A percentile compares a stretch with the other conserved stretches of the same genome.
Conservation (phyloP, 2,329 filamentous ascomycete species). For the Nothomitra cinnamomea region DNA sequence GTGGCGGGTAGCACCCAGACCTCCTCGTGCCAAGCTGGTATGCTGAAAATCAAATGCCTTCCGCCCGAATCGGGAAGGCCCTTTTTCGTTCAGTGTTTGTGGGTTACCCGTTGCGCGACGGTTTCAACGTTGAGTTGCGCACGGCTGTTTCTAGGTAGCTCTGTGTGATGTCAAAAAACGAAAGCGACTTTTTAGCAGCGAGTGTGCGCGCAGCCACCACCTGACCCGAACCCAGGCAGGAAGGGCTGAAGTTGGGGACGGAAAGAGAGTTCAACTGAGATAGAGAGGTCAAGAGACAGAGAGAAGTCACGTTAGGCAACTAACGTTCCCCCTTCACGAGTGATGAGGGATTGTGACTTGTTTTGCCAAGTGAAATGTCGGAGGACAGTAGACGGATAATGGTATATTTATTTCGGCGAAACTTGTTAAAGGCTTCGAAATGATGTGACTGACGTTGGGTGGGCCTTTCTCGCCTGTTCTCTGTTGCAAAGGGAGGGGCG, state of each 20-base stretch:
- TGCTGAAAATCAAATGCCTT: too few relatives aligned
- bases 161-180: slow-evolving; percentile 1
- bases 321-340: too few relatives aligned
- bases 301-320: too few relatives aligned
- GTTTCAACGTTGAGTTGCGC: neutral
- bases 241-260: neutral
- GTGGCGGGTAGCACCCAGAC: too few relatives aligned
- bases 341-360: too few relatives aligned
- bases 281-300: too few relatives aligned
- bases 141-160: neutral
- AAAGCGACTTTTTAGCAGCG: neutral
- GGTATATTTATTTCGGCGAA: too few relatives aligned
- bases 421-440: neutral
- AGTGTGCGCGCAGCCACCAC: neutral
- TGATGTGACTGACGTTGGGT: slow-evolving; percentile 1
- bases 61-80: too few relatives aligned
- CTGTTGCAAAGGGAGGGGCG: slow-evolving; percentile 1
- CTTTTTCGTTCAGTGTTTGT: neutral
- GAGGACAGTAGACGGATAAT: too few relatives aligned
- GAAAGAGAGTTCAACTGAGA: too few relatives aligned
- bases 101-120: neutral
- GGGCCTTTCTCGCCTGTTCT: neutral
- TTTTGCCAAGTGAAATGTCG: too few relatives aligned
- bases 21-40: too few relatives aligned
- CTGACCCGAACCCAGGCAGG: neutral